Evolutionary conservation across 1,284 basidiomycete genomes (phyloP), one percentile per base, ranked within the genome.

Genomic region (Cutaneotrichosporon arboriforme): DNA sequence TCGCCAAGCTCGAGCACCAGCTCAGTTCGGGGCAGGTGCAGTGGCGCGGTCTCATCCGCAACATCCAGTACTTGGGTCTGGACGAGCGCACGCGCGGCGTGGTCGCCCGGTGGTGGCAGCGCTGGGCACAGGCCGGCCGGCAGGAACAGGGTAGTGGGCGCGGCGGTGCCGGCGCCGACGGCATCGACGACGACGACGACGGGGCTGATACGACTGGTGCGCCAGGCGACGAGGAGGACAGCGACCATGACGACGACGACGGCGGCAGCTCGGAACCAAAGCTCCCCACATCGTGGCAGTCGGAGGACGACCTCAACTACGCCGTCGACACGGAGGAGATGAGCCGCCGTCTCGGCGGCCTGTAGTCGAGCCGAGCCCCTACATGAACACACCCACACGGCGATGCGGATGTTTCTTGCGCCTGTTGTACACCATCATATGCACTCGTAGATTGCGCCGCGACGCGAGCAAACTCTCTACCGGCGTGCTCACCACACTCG

Each of bases 21-120:
- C 62, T 76, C 1, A 62, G 59, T 3, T 51, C 57, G 13, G 70
- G 70, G 1, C 22, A 65, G 14, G 64, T 73, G n/a, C 59, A 60
- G 8, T 76, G 74, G 74, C 65, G 70, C 57, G 72, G 73, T 2
- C 42, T 76, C 4, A 65, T 76, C 41, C 62, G 63, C 36, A 75
- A 73, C 52, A 70, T 75, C 43, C 68, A 76, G 46, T 75, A 69
- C 53, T 67, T 76, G 12, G 68, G 62, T 4, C 54, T 74, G 14
- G 70, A 74, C 61, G 63, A 68, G 40, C 49, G 61, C 21, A 66
- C 74, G 52, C 74, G 74, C 60, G 40, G 58, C 1, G 60, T 69
- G n/a, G 62, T 73, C 2, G 69, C 67, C 5, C 65, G 61, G 20
- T 77, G 70, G 72, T 77, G 73, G 73, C 62, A 70, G 18, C 60